Base-by-base conservation (phyloP, 106 monocot species). In the Allium cepa region DNA sequence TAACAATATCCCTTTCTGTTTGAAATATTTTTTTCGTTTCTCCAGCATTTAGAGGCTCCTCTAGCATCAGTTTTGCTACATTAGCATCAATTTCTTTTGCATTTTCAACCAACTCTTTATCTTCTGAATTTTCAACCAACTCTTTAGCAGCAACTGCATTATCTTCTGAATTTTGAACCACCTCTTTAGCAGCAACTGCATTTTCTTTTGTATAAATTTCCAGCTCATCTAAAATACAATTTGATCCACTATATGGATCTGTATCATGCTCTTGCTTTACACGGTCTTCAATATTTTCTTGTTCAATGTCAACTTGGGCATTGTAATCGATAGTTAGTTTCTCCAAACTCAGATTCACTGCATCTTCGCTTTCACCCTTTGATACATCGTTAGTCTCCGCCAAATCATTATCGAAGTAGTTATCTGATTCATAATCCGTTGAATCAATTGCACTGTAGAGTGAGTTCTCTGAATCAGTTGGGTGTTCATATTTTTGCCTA, bases 401-500 rank as follows among this genome's bases (percentile, higher is more conserved):
- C 10, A 62, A 11, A 26, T 22, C 72, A 51, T 52, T 62, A 12
- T 71, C 71, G 15, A 49, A 15, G 2, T 8, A 48, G 10, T 7
- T 48, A 12, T 11, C 71, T 26, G 18, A 60, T 60, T 71, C 60
- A 46, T 16, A 45, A 15, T 71, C 60, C 11, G 46, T 10, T 17
- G 26, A 49, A 57, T 13, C 59, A 49, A 18, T 11, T 46, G 59
- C 49, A 26, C 59, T 26, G 50, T 26, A 11, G 49, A 58, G 13
- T 27, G 15, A 28, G 14, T 36, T 62, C 26, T 62, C 52, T n/a
- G 7, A 49, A 60, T 61, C 50, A 60, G 72, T 36, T 27, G 17
- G 59, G 12, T 26, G 27, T 71, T 59, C 50, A 71, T 60, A 59
- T 10, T 72, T 49, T 2, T 9, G 12, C 49, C 52, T n/a, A 52